Conservation (phyloP, 768 basidiomycete species). For the Nidularia pulvinata region DNA sequence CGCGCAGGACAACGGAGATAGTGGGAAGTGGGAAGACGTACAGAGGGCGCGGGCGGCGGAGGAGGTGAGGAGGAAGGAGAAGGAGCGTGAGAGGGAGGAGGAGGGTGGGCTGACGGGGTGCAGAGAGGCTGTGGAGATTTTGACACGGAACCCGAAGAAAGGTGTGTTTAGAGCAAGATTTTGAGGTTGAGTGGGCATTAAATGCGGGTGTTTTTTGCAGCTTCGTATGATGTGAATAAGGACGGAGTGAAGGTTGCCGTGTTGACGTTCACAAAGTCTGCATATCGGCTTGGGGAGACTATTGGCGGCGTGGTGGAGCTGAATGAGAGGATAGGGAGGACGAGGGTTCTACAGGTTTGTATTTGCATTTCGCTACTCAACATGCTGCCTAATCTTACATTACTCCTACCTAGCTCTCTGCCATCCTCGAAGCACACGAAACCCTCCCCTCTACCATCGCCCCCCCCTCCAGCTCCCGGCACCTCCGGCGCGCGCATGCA, state of each 20-base stretch:
- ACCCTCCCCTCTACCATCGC: constrained; percentile 64
- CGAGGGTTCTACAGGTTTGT: constrained; percentile 83
- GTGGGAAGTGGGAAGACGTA: constrained; percentile 6
- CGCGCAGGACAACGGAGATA: neutral
- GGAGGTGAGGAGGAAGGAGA: constrained; percentile 26
- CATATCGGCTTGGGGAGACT: constrained; percentile 92
- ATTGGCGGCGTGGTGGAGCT: constrained; percentile 87
- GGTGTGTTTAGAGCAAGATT: constrained; percentile 40
- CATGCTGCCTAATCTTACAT: neutral
- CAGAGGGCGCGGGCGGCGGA: constrained; percentile 18
- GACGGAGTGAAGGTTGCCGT: constrained; percentile 89
- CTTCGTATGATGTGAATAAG: constrained; percentile 95
- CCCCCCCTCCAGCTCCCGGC: constrained; percentile 40
- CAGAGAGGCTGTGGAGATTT: constrained; percentile 87
- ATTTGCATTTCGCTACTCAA: neutral
- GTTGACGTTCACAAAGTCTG: constrained; percentile 89
- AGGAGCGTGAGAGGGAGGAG: constrained; percentile 32
- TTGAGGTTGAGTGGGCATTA: neutral
- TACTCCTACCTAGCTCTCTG: constrained; percentile 62
- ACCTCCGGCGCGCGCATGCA: constrained; percentile 77
- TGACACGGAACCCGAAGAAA: constrained; percentile 90
- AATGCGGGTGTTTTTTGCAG: constrained; percentile 32
- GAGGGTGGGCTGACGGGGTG: constrained; percentile 56
- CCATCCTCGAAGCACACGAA: constrained; percentile 90
- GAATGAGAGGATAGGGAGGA: constrained; percentile 68